Conservation (phyloP, 345 rosid species). For the Pistacia integerrima region DNA sequence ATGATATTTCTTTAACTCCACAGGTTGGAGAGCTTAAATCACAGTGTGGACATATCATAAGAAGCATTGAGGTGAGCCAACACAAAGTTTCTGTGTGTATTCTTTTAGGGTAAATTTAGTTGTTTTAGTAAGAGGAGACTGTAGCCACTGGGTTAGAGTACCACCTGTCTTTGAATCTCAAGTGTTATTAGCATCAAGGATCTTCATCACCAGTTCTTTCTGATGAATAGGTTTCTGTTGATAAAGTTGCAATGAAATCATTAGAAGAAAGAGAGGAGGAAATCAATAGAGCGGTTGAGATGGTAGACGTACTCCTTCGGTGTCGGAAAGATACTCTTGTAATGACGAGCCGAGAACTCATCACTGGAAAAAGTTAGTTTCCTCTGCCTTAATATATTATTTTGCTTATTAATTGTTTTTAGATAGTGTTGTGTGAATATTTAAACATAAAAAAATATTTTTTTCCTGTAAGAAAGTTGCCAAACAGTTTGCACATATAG, state of each 20-base stretch:
- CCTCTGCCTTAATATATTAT: conserved; percentile 7
- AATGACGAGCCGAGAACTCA: conserved; percentile 91
- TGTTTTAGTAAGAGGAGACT: conserved; percentile 9
- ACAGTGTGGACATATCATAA: conserved; percentile 60
- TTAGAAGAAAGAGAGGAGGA: conserved; percentile 73
- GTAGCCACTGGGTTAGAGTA: not conserved
- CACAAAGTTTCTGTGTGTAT: conserved; percentile 12
- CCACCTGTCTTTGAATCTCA: not conserved
- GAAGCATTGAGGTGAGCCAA: conserved; percentile 71
- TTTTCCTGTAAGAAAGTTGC: not conserved
- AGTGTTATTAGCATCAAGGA: not conserved
- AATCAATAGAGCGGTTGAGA: conserved; percentile 70
- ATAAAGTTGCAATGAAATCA: conserved; percentile 80
- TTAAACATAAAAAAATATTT: not conserved
- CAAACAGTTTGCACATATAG: not conserved
- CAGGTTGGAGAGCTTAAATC: conserved; percentile 87
- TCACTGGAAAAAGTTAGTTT: conserved; percentile 78
- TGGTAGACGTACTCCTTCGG: conserved; percentile 66
- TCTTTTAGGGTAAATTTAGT: conserved; percentile 2
- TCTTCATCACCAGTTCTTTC: conserved; percentile 13
- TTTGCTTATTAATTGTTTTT: not conserved
- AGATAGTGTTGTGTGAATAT: conserved; percentile 1
- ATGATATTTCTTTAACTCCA: conserved; percentile 3
- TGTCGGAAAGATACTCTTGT: conserved; percentile 73
- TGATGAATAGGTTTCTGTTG: conserved; percentile 69